Evolutionary conservation across 108 stramenopile species (phyloP).

Genomic region (Pseudonitzschia multiseries): DNA sequence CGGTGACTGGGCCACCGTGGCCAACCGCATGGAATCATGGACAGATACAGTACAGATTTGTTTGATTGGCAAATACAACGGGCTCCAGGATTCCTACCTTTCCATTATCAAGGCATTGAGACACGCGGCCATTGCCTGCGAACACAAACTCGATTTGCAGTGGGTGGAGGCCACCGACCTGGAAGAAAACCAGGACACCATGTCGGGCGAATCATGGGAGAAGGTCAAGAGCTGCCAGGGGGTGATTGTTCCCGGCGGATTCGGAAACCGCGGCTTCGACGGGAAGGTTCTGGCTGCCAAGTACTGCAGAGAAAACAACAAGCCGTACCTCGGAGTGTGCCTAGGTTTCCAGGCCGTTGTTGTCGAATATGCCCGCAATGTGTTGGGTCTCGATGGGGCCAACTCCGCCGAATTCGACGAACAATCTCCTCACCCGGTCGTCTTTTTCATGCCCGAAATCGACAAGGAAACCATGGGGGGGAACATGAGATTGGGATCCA

Average conservation of each 20-base stretch:
- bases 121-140: conserved; percentile 92
- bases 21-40: conserved; percentile 76
- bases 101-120: conserved; percentile 95
- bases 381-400: conserved; percentile 81
- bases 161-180: conserved; percentile 96
- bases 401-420: conserved; percentile 96
- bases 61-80: conserved; percentile 97
- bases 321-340: conserved; percentile 95
- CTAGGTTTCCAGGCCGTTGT: conserved; percentile 98
- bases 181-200: conserved; percentile 59
- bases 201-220: conserved; percentile 64
- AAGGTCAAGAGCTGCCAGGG: conserved; percentile 73
- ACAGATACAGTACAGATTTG: conserved; percentile 85
- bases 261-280: conserved; percentile 89
- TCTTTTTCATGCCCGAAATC: conserved; percentile 99
- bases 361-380: conserved; percentile 95
- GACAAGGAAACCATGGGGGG: conserved; percentile 97
- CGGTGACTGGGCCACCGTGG: conserved; percentile 88
- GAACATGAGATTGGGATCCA: conserved; percentile 97
- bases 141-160: conserved; percentile 79
- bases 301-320: conserved; percentile 79
- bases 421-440: conserved; percentile 73
- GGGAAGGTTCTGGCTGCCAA: conserved; percentile 93
- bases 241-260: conserved; percentile 95
- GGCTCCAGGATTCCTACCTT: conserved; percentile 94